Base-by-base conservation (phyloP, 2,329 filamentous ascomycete species). In the Leptosphaerulina australis region DNA sequence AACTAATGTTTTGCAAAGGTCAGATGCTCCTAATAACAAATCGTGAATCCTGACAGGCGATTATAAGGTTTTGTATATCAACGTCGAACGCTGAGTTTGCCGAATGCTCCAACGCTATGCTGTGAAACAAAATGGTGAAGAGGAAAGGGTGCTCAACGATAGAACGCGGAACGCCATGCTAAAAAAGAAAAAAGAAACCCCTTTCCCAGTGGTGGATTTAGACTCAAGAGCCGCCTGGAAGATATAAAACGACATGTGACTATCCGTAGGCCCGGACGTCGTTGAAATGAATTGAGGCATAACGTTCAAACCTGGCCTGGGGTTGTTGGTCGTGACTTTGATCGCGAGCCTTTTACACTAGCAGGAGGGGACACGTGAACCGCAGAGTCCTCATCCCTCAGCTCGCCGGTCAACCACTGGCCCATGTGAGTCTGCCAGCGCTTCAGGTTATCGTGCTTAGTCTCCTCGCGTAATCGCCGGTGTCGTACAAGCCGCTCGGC, bases 401-500 rank as follows among this genome's bases (percentile, higher is more conserved):
- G 48, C 25, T 60, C 61, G 15, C 70, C 70, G 1, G 70, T 73
- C 24, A 74, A 53, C 68, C 68, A 71, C 49, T 70, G 63, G 2
- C 73, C 73, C 68, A 73, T 71, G 41, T 69, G 69, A 10, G 67
- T 72, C 26, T 74, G 65, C 72, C 72, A 75, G 17, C 73, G 60
- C 45, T 39, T 62, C 8, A 57, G 52, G 12, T 75, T 60, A 7
- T 64, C 60, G n/a, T 58, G 36, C 43, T 71, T 71, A 0, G 68
- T 71, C 2, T 60, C 60, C 56, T 79, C 77, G 40, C 77, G 63
- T 14, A 76, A 66, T 18, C 77, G 62, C 36, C 77, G 66, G 44
- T 78, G 75, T 29, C 78, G 56, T 0, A 79, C 77, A 3, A 80
- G 62, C 48, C 77, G 76, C 61, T 79, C 77, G 0, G 78, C 78